Evolutionary conservation across 768 basidiomycete genomes (phyloP).

Genomic region (Suillus cothurnatus): DNA sequence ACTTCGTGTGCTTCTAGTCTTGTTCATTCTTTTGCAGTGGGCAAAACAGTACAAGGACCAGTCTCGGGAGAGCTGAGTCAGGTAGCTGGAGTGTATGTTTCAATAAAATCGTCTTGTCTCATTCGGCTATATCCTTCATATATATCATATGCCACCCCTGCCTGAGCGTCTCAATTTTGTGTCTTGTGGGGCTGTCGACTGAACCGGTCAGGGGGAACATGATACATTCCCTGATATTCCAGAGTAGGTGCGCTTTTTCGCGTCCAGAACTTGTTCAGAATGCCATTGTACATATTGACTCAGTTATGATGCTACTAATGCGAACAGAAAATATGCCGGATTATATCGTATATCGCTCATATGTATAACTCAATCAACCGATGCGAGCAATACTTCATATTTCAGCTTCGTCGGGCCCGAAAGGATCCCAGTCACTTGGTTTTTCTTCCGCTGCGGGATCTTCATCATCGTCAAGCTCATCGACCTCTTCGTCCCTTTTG

Average conservation of each 20-base stretch:
- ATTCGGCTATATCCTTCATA: background rate
- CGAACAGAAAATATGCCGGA: background rate
- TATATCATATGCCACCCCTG: background rate
- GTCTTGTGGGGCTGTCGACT: background rate
- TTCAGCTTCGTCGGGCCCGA: slow-evolving; percentile 28
- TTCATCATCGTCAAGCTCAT: slow-evolving; percentile 18
- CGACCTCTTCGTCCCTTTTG: slow-evolving; percentile 22
- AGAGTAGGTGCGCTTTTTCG: background rate
- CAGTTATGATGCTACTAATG: background rate
- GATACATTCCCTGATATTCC: background rate
- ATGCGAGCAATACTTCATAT: slow-evolving; percentile 11
- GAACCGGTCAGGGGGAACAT: background rate
- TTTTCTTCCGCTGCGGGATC: slow-evolving; percentile 31
- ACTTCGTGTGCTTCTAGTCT: background rate
- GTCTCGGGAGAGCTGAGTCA: background rate
- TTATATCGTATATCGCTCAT: background rate
- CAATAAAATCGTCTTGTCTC: background rate
- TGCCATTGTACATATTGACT: background rate
- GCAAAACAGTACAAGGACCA: slow-evolving; percentile 49
- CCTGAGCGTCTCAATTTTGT: background rate
- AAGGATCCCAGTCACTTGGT: slow-evolving; percentile 34
- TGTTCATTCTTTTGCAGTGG: slow-evolving; percentile 40
- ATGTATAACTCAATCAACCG: background rate
- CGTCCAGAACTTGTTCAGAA: background rate
- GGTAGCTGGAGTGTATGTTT: background rate